These are phyloP conservation scores for Corylus avellana DNA, from an alignment of 306 rosid genomes.

Conservation along the genomic window DNA sequence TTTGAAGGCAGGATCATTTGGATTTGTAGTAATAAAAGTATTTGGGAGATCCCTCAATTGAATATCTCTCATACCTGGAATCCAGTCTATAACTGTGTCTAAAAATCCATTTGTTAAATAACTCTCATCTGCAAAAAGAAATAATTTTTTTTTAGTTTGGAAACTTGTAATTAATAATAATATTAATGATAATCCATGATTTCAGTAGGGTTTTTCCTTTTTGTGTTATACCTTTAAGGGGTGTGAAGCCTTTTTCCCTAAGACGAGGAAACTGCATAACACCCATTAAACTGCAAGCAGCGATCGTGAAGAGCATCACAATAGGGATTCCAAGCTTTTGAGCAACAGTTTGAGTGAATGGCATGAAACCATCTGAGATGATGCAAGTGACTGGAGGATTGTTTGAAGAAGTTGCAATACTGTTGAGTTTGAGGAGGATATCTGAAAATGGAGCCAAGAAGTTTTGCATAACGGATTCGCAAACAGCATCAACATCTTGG, in stretches of 20 bases:
- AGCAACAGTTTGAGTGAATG: background rate
- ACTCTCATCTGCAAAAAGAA: slow-evolving; percentile 19
- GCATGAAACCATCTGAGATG: slow-evolving; percentile 1
- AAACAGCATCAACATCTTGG: background rate
- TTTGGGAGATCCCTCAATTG: slow-evolving; percentile 15
- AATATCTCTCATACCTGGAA: slow-evolving; percentile 10
- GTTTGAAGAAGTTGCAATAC: background rate
- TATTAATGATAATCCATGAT: background rate
- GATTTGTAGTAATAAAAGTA: background rate
- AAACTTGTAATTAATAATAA: background rate
- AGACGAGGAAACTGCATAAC: background rate
- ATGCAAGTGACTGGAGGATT: background rate
- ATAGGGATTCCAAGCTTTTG: background rate
- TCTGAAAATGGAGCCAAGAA: slow-evolving; percentile 3
- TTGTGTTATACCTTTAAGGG: slow-evolving; percentile 12
- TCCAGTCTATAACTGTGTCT: slow-evolving; percentile 16
- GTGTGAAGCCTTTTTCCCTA: slow-evolving; percentile 4
- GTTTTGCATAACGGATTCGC: background rate
- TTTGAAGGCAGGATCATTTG: background rate
- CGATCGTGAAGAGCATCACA: background rate
- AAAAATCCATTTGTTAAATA: slow-evolving; percentile 18
- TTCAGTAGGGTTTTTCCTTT: background rate
- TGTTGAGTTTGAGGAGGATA: slow-evolving; percentile 8
- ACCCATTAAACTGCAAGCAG: slow-evolving; percentile 1
- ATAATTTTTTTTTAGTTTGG: background rate